Evolutionary conservation across 257 asterid genomes (phyloP), one percentile per base, ranked within the genome.

Genomic region (Petunia secreta): DNA sequence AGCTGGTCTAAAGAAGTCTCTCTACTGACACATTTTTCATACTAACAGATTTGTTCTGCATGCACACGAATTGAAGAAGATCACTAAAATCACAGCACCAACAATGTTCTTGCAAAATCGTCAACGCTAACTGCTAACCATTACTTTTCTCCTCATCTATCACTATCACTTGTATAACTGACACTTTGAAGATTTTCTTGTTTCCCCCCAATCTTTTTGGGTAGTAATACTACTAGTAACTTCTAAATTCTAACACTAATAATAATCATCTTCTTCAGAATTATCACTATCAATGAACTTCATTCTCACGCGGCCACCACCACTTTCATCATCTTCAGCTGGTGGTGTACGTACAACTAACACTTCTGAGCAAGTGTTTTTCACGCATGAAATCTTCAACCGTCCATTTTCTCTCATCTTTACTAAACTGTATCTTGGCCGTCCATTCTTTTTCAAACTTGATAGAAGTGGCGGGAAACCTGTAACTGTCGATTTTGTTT

Each of bases 391-490:
- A 2, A 81, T 81, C 77, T 3, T 11, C 14, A 84, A n/a, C 81
- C 83, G 74, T 73, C 75, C 81, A 6, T 74, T 16, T 34, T 75
- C 85, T 50, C 68, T 43, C 41, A 8, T 36, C 53, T 58, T 78
- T 62, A 78, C 15, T 5, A 63, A 53, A 65, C 65, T 48, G 46
- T n/a, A 73, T 43, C 63, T 55, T 1, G 67, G 75, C 81, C 69
- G 68, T 36, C 85, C 83, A 40, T 73, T 78, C 73, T 6, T 6
- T 8, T 52, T 38, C 85, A 81, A 65, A 57, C 36, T 78, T 13
- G 68, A 9, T 63, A 84, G 3, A 36, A 74, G 37, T 55, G 85
- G 83, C 57, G 83, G 87, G 69, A 84, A 71, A 60, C 36, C 10
- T 34, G 2, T 37, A 34, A 4, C 13, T 39, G 43, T 15, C 8